phyloP scores from a whole-genome alignment of 2,329 filamentous ascomycete species.

The Alternaria alternata region DNA sequence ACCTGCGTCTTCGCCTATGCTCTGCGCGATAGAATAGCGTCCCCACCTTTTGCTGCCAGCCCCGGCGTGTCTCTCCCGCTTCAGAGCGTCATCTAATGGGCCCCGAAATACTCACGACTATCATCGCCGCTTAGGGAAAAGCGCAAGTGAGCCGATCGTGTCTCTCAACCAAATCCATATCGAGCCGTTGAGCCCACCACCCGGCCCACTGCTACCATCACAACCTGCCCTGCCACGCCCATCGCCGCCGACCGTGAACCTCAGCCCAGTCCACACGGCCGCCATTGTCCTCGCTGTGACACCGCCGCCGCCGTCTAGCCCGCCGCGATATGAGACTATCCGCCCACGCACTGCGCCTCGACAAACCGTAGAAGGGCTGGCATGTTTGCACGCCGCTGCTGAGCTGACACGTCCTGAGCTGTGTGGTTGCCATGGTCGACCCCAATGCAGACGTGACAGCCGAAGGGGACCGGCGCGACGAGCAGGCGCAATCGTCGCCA shows the following conservation, averaged over 20 bases:
- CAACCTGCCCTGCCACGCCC: background rate
- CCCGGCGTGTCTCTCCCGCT: slow-evolving; percentile 22
- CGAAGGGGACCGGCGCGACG: slow-evolving; percentile 22
- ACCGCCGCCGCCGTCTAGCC: background rate
- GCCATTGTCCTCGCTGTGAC: slow-evolving; percentile 8
- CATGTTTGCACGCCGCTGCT: slow-evolving; percentile 45
- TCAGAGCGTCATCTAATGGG: slow-evolving; percentile 26
- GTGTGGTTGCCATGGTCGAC: slow-evolving; percentile 42
- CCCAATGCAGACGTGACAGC: slow-evolving; percentile 36
- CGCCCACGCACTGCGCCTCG: slow-evolving; percentile 21
- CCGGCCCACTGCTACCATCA: slow-evolving; percentile 4
- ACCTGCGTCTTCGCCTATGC: slow-evolving; percentile 8
- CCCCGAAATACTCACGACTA: slow-evolving; percentile 25
- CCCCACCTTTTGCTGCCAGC: slow-evolving; percentile 17
- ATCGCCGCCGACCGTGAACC: background rate
- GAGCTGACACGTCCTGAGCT: slow-evolving; percentile 38
- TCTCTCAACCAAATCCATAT: slow-evolving; percentile 29
- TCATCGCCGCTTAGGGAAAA: slow-evolving; percentile 21
- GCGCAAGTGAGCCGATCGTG: slow-evolving; percentile 24
- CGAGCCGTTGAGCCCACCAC: slow-evolving; percentile 21
- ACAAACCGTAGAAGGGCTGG: slow-evolving; percentile 27
- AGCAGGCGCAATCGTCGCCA: slow-evolving; percentile 25
- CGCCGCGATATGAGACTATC: slow-evolving; percentile 42
- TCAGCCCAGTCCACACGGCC: slow-evolving; percentile 1
- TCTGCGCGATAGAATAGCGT: slow-evolving; percentile 13